Evolutionary conservation across 352 stramenopile species (phyloP).

Genomic region (Phytophthora nicotianae): DNA sequence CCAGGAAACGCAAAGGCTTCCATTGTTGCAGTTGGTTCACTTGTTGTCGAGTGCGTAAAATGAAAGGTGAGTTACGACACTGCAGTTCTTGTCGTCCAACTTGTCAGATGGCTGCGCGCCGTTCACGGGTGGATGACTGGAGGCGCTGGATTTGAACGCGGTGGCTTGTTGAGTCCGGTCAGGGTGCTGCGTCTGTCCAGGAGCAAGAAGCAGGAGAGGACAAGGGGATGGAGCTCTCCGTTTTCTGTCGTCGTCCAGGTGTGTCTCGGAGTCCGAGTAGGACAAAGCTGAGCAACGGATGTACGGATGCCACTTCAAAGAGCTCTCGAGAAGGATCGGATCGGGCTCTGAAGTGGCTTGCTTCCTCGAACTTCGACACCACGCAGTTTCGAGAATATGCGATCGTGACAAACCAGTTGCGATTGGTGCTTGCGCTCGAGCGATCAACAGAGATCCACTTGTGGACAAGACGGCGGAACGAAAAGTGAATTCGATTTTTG

Average conservation of each 20-base stretch:
- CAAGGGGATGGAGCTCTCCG: conserved; percentile 30
- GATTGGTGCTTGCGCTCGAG: neutral
- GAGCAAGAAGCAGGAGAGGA: conserved; percentile 19
- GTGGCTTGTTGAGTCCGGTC: conserved; percentile 43
- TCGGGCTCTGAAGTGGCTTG: conserved; percentile 4
- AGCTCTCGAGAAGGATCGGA: conserved; percentile 17
- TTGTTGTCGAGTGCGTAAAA: conserved; percentile 32
- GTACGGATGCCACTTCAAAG: conserved; percentile 22
- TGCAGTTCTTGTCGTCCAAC: conserved; percentile 15
- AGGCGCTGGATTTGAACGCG: conserved; percentile 37
- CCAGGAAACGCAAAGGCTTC: conserved; percentile 23
- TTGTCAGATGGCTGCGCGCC: conserved; percentile 28
- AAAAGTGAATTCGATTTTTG: conserved; percentile 7
- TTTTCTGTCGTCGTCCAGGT: conserved; percentile 30
- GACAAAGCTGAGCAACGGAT: conserved; percentile 7
- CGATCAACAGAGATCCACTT: neutral
- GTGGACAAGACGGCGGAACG: neutral
- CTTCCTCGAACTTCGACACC: conserved; percentile 14
- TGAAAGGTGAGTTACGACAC: conserved; percentile 29
- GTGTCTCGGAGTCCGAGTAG: neutral
- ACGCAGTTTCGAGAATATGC: neutral
- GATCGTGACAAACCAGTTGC: neutral
- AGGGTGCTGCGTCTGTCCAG: conserved; percentile 31
- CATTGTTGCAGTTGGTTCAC: conserved; percentile 17
- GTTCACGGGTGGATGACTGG: conserved; percentile 32